Conservation (phyloP, 1,139 yeast genomes). For the Blastobotrys capitulatus region DNA sequence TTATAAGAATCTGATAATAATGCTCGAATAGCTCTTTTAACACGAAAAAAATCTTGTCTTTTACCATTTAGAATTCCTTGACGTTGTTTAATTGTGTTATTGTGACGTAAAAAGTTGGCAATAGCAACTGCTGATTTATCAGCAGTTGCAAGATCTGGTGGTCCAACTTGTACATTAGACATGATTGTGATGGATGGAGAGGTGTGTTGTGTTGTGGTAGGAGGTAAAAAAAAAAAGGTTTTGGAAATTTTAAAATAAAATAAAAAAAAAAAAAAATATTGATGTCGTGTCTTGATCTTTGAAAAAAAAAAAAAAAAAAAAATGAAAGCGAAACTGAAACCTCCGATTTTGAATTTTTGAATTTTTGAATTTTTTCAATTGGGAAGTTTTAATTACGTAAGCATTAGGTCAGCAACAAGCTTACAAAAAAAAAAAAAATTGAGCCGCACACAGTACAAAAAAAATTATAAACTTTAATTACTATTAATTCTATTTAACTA, state of each 20-base stretch:
- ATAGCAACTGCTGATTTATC: slow-evolving; percentile 50
- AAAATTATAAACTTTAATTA: no score
- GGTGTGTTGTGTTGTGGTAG: background rate
- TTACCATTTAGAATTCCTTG: slow-evolving; percentile 69
- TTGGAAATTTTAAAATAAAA: no score
- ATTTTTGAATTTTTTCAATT: no score
- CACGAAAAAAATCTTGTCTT: slow-evolving; percentile 73
- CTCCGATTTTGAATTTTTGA: no score
- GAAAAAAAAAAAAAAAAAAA: no score
- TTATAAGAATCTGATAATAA: slow-evolving; percentile 69
- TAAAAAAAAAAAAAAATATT: background rate
- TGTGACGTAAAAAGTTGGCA: slow-evolving; percentile 66
- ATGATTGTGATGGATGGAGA: background rate
- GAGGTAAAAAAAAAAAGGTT: no score
- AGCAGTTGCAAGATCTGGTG: slow-evolving; percentile 33
- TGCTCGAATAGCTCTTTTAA: slow-evolving; percentile 76
- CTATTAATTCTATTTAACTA: no score
- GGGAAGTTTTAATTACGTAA: no score
- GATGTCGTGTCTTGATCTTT: background rate
- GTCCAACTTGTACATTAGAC: slow-evolving; percentile 28
- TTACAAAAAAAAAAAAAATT: no score
- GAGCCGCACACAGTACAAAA: no score
- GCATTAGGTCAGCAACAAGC: no score
- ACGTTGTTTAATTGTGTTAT: slow-evolving; percentile 65
- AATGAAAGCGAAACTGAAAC: no score